phyloP scores from a whole-genome alignment of 176 grass and related monocot species.

The Otatea glauca region DNA sequence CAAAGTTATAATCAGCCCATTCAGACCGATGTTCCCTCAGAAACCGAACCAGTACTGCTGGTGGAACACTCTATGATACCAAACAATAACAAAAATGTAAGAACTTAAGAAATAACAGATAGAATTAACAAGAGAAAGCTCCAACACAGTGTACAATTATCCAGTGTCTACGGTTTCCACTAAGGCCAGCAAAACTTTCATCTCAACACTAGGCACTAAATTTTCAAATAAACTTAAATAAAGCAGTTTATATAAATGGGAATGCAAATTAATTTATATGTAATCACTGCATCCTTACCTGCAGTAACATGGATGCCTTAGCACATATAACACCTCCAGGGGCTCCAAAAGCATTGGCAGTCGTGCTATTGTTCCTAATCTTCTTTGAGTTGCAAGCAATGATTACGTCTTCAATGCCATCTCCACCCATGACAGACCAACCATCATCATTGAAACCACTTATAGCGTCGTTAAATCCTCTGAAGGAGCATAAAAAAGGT shows the following conservation, averaged over 20 bases:
- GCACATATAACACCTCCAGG: slow-evolving; percentile 94
- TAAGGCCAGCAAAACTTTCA: slow-evolving; percentile 22
- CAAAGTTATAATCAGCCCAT: slow-evolving; percentile 97
- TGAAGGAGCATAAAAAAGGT: slow-evolving; percentile 45
- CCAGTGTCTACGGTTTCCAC: neutral
- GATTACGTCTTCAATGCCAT: slow-evolving; percentile 88
- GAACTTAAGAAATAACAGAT: neutral
- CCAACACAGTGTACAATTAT: neutral
- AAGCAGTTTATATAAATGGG: neutral
- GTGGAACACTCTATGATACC: slow-evolving; percentile 79
- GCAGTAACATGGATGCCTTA: slow-evolving; percentile 94
- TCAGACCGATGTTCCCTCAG: slow-evolving; percentile 95
- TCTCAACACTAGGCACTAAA: neutral
- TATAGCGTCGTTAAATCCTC: slow-evolving; percentile 96
- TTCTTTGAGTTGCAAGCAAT: slow-evolving; percentile 85
- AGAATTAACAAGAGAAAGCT: neutral
- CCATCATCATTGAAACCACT: slow-evolving; percentile 99
- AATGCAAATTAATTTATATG: slow-evolving; percentile 25
- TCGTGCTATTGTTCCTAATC: slow-evolving; percentile 50
- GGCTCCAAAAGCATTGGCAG: slow-evolving; percentile 59
- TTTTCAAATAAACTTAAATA: neutral
- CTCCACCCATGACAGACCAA: slow-evolving; percentile 82
- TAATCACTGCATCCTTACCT: slow-evolving; percentile 55
- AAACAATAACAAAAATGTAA: slow-evolving; percentile 38
- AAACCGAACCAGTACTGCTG: slow-evolving; percentile 80